Conservation (phyloP, 2,329 filamentous ascomycete species). For the Fusarium equiseti region DNA sequence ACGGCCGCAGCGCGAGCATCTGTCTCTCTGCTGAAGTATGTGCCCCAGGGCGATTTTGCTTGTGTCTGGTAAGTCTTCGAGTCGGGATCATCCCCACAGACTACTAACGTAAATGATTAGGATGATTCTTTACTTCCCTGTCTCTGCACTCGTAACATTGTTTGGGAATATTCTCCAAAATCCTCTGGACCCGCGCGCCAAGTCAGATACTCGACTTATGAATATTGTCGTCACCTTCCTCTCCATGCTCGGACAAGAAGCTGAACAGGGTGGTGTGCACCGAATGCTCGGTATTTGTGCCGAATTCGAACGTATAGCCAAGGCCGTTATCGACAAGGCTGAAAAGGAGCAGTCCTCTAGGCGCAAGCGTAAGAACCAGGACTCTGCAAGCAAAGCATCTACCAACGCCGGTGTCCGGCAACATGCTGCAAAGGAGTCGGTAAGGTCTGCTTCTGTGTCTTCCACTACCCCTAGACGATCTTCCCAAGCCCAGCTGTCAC, state of each 20-base stretch:
- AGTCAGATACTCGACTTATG: slow-evolving; percentile 92
- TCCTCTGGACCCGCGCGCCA: slow-evolving; percentile 86
- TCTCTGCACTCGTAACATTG: slow-evolving; percentile 92
- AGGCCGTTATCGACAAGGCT: slow-evolving; percentile 88
- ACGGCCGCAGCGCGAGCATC: slow-evolving; percentile 93
- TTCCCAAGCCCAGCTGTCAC: slow-evolving; percentile 47
- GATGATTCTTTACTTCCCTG: slow-evolving; percentile 96
- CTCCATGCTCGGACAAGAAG: slow-evolving; percentile 87
- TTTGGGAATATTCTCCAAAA: slow-evolving; percentile 98
- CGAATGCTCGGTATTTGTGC: slow-evolving; percentile 94
- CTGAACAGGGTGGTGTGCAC: slow-evolving; percentile 89
- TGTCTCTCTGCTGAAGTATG: slow-evolving; percentile 94
- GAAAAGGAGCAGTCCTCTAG: slow-evolving; percentile 85
- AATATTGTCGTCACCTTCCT: slow-evolving; percentile 92
- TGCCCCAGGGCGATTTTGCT: slow-evolving; percentile 92
- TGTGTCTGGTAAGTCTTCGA: slow-evolving; percentile 84
- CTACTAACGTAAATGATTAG: slow-evolving; percentile 56
- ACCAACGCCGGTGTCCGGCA: slow-evolving; percentile 27
- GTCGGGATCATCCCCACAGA: neutral
- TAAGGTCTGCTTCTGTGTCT: slow-evolving; percentile 10
- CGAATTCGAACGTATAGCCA: slow-evolving; percentile 96
- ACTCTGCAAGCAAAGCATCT: slow-evolving; percentile 49
- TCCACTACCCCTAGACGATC: slow-evolving; percentile 24
- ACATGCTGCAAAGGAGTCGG: slow-evolving; percentile 16
- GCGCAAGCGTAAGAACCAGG: slow-evolving; percentile 85